Base-by-base conservation (phyloP, 305 asterid species). In the Rubia occidens region DNA sequence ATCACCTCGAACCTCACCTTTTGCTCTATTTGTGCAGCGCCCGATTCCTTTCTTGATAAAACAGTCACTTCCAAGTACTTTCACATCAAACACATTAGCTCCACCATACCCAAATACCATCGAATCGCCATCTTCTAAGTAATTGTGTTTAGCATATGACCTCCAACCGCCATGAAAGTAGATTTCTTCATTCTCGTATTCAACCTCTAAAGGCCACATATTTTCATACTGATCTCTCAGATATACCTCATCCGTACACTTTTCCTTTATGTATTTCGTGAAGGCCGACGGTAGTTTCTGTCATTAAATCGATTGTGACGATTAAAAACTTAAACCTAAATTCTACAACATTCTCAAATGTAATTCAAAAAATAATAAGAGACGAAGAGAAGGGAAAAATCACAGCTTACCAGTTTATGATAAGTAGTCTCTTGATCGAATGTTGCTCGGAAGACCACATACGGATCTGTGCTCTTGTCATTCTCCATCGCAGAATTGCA, bases 191-290 rank as follows among this genome's bases (percentile, higher is more conserved):
- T 6, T n/a, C 0, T 18, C 21, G 11, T 9, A 9, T 18, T 66
- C 75, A 7, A 82, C 75, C 15, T 71, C 72, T 9, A 86, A 72
- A 0, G 74, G 59, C 87, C 87, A 80, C 35, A 0, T 11, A 18
- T 74, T 80, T 15, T 84, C 87, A 11, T 51, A 15, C 0, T 20
- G 7, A 14, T 80, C 85, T 70, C 78, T 79, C 60, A 84, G 75
- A 15, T 26, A 6, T 29, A 42, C 61, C 20, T 8, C 11, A 11
- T 45, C 18, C 5, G 1, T 13, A 3, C 14, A 14, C 54, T 47
- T 15, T 32, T 1, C 37, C 2, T 47, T 4, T 45, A 45, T 0
- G 4, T 11, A 0, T 45, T 2, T 45, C 0, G n/a, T 45, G 4
- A 17, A 13, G 8, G 60, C 67, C 9, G 4, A 1, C 2, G 37